Conservation (phyloP, 768 basidiomycete genomes). For the Collybia nuda region DNA sequence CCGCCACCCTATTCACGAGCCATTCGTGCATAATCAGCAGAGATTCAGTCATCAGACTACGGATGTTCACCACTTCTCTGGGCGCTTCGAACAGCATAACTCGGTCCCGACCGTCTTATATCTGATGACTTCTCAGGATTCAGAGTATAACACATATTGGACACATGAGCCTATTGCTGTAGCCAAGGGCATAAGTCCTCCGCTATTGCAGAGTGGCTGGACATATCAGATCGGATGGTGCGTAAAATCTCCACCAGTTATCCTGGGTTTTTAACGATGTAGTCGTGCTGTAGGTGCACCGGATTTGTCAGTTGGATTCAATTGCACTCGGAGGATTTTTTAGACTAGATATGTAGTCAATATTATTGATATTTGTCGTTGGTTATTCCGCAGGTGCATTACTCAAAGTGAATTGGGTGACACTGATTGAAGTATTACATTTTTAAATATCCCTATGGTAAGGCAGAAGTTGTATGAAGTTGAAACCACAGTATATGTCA, state of each 20-base stretch:
- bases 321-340: conserved; percentile 18
- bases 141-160: conserved; percentile 36
- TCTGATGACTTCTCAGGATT: conserved; percentile 36
- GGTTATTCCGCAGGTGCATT: neutral
- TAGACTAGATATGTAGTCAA: too few relatives aligned
- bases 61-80: neutral
- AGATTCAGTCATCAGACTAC: too few relatives aligned
- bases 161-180: conserved; percentile 22
- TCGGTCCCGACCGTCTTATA: conserved; percentile 38
- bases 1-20: neutral
- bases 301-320: conserved; percentile 17
- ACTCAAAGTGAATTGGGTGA: too few relatives aligned
- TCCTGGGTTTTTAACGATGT: neutral
- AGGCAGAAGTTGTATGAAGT: neutral
- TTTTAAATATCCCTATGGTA: neutral
- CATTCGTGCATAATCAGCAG: too few relatives aligned
- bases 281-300: neutral
- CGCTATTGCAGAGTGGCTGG: conserved; percentile 16
- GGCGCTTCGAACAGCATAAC: conserved; percentile 14
- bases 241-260: neutral
- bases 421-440: too few relatives aligned
- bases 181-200: conserved; percentile 4
- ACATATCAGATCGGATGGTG: conserved; percentile 21
- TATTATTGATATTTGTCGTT: neutral
- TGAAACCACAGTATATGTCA: neutral